These are phyloP conservation scores for Ilex paraguariensis DNA, from an alignment of 305 asterid species.

Conservation along the genomic window DNA sequence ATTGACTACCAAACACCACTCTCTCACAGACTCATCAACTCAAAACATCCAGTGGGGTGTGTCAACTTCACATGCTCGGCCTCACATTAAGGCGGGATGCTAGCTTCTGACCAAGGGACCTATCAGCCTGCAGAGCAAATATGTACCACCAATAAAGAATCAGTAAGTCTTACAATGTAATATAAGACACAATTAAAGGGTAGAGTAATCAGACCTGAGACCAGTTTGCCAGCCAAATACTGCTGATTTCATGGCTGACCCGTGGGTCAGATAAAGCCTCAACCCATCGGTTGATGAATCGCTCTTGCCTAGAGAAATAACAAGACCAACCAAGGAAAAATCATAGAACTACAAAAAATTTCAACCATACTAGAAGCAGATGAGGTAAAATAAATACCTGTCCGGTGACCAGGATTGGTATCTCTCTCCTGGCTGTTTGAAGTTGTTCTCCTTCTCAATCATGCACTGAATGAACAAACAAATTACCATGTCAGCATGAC, in stretches of 20 bases:
- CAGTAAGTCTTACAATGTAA: background rate
- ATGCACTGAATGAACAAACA: conserved; percentile 12
- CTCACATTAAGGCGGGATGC: conserved; percentile 63
- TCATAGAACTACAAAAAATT: background rate
- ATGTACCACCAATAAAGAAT: background rate
- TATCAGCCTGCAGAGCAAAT: conserved; percentile 51
- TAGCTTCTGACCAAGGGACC: conserved; percentile 73
- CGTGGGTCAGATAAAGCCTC: conserved; percentile 76
- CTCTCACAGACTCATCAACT: background rate
- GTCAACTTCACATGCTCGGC: conserved; percentile 61
- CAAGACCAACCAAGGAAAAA: background rate
- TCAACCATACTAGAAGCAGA: background rate
- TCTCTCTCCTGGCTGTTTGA: conserved; percentile 90
- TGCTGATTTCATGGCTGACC: conserved; percentile 75
- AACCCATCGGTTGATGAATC: conserved; percentile 62
- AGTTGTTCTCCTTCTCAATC: conserved; percentile 89
- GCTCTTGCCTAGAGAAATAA: conserved; percentile 59
- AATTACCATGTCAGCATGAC: background rate
- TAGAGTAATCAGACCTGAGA: conserved; percentile 47
- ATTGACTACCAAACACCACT: background rate
- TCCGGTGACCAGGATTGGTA: conserved; percentile 76
- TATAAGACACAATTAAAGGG: background rate
- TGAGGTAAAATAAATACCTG: conserved; percentile 37
- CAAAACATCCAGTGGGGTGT: background rate
- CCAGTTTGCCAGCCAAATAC: conserved; percentile 85